Evolutionary conservation across 2,329 filamentous ascomycete genomes (phyloP), one percentile per base, ranked within the genome.

Genomic region (Colletotrichum orbiculare): DNA sequence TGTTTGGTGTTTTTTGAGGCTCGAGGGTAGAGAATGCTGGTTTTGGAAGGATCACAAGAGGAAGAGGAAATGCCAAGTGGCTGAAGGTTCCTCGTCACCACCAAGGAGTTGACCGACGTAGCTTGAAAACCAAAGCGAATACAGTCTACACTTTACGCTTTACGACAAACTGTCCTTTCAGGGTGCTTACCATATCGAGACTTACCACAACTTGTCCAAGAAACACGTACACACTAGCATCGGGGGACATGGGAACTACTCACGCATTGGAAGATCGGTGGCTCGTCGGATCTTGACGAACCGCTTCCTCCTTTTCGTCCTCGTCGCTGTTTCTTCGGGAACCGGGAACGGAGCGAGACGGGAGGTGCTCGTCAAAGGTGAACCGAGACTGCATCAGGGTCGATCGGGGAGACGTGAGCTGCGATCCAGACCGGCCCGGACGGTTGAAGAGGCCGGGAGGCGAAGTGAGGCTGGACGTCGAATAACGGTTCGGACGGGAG

Each of bases 251-350:
- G 15, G 17, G 4, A 25, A 25, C 25, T 50, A 94, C 93, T 89
- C 88, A 96, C 93, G 90, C 88, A 76, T 92, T 91, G 54, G 87
- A 89, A 52, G 91, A 88, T 60, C 92, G 86, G 73, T 92, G 91
- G 71, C 89, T 89, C 41, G 89, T 88, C n/a, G 87, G 84, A 71
- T 90, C 85, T 75, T 90, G 85, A 69, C 88, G 83, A 72, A 91
- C 87, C 68, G 90, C 87, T 70, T 91, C 88, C 73, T 94, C 91
- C 73, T 95, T 94, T 72, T 97, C 93, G 70, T 95, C 92, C 70
- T 95, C 91, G 74, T 97, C 92, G 58, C 95, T 98, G 75, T 97
- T 96, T 69, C 94, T 91, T 69, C 94, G 88, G 67, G 94, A 96
- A 37, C 87, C 89, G 50, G 94, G 94, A 54, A 97, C 90, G 34